Percentiles rank a stretch among this genome's conserved stretches.
Conservation (phyloP, 208 protist species). For the Endotrypanum monterogeii region DNA sequence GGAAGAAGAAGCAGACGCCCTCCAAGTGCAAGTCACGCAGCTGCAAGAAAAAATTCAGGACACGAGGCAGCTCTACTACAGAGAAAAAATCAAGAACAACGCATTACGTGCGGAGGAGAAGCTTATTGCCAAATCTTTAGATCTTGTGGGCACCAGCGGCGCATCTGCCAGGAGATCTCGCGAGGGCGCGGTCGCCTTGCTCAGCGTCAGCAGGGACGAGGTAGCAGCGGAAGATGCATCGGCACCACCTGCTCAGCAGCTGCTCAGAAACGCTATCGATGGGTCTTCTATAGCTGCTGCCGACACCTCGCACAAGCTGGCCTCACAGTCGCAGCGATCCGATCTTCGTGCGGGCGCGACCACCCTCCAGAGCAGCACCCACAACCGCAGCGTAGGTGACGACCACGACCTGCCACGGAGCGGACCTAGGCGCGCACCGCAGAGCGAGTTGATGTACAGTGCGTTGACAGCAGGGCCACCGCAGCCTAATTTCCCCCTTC, state of each 20-base stretch:
- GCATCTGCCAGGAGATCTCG: not conserved
- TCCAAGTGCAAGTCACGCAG: conserved; percentile 91
- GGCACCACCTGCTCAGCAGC: not conserved
- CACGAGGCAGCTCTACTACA: conserved; percentile 91
- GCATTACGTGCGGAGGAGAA: conserved; percentile 54
- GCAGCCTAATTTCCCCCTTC: conserved; percentile 63
- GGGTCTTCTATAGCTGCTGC: not conserved
- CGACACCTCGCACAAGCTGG: not conserved
- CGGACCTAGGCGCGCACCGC: not conserved
- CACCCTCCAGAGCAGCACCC: not conserved
- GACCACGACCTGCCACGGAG: not conserved
- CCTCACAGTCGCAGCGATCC: not conserved
- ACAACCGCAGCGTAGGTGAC: conserved; percentile 1
- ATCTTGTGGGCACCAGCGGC: conserved; percentile 3
- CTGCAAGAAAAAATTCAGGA: conserved; percentile 91
- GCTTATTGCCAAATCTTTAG: conserved; percentile 51
- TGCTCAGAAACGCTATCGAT: not conserved
- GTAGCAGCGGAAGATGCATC: not conserved
- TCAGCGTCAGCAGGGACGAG: not conserved
- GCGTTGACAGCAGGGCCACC: conserved; percentile 59
- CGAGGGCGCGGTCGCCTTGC: not conserved
- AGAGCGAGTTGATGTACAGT: conserved; percentile 17
- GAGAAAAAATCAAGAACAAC: conserved; percentile 90
- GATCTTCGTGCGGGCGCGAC: not conserved
- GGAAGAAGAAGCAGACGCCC: conserved; percentile 71